Percentiles rank a stretch among this genome's conserved stretches.
Conservation (phyloP, 352 stramenopile species). For the Phytopythium vexans region DNA sequence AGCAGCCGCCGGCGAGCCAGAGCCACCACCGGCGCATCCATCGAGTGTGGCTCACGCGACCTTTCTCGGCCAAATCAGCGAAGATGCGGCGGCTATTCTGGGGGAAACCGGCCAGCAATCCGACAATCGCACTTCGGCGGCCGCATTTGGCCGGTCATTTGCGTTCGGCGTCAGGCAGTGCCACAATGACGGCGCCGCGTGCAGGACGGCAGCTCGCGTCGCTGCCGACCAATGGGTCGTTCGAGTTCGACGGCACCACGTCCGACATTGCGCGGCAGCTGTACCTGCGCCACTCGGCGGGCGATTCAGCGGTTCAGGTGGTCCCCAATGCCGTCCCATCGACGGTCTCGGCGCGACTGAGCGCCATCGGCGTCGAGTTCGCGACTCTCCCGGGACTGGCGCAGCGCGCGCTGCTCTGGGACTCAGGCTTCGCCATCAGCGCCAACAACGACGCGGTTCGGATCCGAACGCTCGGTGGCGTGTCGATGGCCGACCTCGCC, state of each 20-base stretch:
- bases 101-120: too few relatives aligned
- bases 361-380: slow-evolving; percentile 1
- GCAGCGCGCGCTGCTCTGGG: slow-evolving; percentile 24
- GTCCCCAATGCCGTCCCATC: slow-evolving; percentile 14
- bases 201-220: too few relatives aligned
- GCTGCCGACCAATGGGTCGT: slow-evolving; percentile 20
- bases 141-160: too few relatives aligned
- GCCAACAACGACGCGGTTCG: slow-evolving; percentile 10
- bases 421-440: slow-evolving; percentile 20
- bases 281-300: slow-evolving; percentile 20
- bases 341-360: slow-evolving; percentile 11
- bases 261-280: slow-evolving; percentile 32
- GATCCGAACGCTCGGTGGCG: slow-evolving; percentile 13
- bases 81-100: too few relatives aligned
- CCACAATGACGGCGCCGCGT: too few relatives aligned
- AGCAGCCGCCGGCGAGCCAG: too few relatives aligned
- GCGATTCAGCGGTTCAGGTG: slow-evolving; percentile 10
- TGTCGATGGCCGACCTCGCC: slow-evolving; percentile 20
- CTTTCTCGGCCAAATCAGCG: too few relatives aligned
- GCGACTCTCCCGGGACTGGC: slow-evolving; percentile 12
- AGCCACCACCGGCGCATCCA: too few relatives aligned
- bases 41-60: too few relatives aligned
- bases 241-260: slow-evolving; percentile 24
- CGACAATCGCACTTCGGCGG: too few relatives aligned
- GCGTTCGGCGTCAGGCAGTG: too few relatives aligned